Percentiles rank a stretch among this genome's conserved stretches.
These are phyloP conservation scores for Backusella psychrophila DNA, from an alignment of 192 early-diverging fungal genomes.

Conservation along the genomic window DNA sequence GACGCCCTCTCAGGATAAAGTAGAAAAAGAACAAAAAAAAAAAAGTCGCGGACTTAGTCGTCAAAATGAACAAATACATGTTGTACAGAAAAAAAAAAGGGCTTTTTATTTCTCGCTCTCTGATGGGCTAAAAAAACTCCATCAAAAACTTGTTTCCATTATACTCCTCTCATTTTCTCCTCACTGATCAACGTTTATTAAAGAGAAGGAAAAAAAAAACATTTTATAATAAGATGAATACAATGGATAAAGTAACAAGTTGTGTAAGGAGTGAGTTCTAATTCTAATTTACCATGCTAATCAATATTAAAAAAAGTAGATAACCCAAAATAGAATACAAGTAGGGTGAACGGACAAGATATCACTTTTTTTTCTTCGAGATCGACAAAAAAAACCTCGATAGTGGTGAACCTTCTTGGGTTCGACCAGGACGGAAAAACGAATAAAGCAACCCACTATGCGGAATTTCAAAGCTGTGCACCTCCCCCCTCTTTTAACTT, in stretches of 20 bases:
- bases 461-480: neutral
- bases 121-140: neutral
- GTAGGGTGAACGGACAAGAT: neutral
- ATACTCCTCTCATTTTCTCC: neutral
- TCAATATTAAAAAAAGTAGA: neutral
- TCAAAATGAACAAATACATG: neutral
- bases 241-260: neutral
- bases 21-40: neutral
- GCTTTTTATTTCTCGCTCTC: neutral
- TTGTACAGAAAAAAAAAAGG: neutral
- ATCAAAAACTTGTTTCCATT: neutral
- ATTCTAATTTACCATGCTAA: neutral
- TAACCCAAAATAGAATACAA: neutral
- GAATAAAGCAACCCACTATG: neutral
- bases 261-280: neutral
- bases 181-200: neutral
- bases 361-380: neutral
- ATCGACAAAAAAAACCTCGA: neutral
- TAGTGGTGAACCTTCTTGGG: neutral
- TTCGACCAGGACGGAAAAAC: neutral
- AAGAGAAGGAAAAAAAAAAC: neutral
- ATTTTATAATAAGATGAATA: neutral
- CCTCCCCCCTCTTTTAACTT: neutral
- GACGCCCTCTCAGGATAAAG: neutral
- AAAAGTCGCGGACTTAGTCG: neutral